Percentiles rank a stretch among this genome's conserved stretches.
Conservation (phyloP, 2,329 filamentous ascomycete genomes). For the Monosporascus ibericus region DNA sequence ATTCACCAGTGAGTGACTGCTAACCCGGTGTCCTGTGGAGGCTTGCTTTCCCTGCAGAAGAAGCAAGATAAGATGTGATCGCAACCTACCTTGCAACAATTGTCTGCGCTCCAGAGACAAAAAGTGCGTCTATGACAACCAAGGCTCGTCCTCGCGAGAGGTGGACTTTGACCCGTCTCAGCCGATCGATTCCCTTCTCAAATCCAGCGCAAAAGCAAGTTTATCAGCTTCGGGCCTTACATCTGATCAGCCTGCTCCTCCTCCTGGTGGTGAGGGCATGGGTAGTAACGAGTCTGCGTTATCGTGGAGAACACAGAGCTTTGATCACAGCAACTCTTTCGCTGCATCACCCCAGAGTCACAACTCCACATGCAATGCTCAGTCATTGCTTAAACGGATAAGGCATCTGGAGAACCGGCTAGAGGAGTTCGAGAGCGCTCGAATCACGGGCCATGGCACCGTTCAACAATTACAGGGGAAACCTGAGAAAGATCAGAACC, state of each 20-base stretch:
- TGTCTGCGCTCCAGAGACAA: constrained; percentile 51
- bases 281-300: background rate
- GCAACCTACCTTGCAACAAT: constrained; percentile 51
- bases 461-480: background rate
- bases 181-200: background rate
- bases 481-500: constrained; percentile 1
- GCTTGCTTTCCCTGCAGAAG: constrained; percentile 53
- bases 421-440: background rate
- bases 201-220: background rate
- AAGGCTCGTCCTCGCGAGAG: constrained; percentile 2
- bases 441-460: background rate
- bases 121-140: constrained; percentile 41
- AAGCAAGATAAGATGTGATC: constrained; percentile 58
- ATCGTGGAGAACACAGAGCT: background rate
- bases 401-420: background rate
- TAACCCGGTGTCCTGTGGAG: constrained; percentile 27
- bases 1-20: background rate
- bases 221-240: background rate
- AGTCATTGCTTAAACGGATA: background rate
- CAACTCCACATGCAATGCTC: background rate
- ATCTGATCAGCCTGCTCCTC: no score
- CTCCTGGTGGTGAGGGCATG: background rate
- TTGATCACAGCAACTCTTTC: background rate
- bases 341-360: background rate
- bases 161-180: constrained; percentile 1